These are phyloP conservation scores for Suillus subaureus DNA, from an alignment of 768 basidiomycete genomes.

Conservation along the genomic window DNA sequence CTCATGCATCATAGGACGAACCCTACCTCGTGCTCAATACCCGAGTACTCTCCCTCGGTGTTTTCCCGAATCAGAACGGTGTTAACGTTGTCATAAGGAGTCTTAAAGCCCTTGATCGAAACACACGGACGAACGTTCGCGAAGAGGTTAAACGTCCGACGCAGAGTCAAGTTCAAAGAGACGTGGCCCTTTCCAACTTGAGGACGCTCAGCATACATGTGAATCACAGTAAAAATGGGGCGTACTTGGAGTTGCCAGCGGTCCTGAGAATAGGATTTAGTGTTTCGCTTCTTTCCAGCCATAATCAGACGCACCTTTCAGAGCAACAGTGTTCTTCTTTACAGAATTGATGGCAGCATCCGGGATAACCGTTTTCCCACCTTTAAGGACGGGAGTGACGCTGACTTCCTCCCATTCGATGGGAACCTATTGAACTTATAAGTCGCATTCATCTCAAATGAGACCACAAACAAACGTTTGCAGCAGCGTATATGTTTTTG, in stretches of 20 bases:
- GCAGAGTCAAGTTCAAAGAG: conserved; percentile 94
- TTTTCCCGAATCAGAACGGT: conserved; percentile 99
- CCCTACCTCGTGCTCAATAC: conserved; percentile 95
- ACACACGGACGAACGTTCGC: conserved; percentile 98
- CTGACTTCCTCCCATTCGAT: conserved; percentile 99
- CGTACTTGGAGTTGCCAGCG: conserved; percentile 95
- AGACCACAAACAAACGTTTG: conserved; percentile 55
- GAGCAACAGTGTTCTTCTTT: conserved; percentile 95
- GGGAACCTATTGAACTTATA: conserved; percentile 68
- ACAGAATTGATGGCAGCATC: conserved; percentile 88
- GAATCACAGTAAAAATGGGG: conserved; percentile 21
- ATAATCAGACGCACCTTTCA: conserved; percentile 71
- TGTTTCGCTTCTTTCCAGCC: background rate
- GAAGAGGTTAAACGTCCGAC: conserved; percentile 97
- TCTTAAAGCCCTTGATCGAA: conserved; percentile 96
- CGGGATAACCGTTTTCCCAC: conserved; percentile 96
- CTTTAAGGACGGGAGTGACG: conserved; percentile 91
- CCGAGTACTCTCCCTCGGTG: conserved; percentile 99
- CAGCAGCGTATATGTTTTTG: conserved; percentile 89
- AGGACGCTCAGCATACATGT: conserved; percentile 15
- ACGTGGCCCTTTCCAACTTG: conserved; percentile 98
- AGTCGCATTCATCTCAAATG: conserved; percentile 13
- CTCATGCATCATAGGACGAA: conserved; percentile 8
- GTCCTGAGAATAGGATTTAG: conserved; percentile 52
- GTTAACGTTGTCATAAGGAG: conserved; percentile 97